Evolutionary conservation across 176 grass and related monocot genomes (phyloP).

Genomic region (Carex pumila): DNA sequence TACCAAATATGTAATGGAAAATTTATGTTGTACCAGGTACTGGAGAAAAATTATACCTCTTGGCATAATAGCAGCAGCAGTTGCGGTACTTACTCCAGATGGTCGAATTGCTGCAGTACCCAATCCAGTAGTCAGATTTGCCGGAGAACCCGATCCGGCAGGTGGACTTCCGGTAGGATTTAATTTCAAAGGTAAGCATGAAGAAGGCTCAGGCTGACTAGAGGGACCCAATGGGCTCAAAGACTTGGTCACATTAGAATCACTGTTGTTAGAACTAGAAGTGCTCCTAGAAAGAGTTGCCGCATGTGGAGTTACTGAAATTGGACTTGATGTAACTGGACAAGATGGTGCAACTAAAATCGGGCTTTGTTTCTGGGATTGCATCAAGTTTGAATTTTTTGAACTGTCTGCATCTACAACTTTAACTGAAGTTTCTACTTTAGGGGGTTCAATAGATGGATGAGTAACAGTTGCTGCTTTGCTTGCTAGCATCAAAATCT

Average conservation of each 20-base stretch:
- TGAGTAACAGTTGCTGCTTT: constrained; percentile 36
- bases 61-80: constrained; percentile 39
- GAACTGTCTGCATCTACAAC: constrained; percentile 24
- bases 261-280: constrained; percentile 47
- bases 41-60: constrained; percentile 52
- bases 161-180: neutral
- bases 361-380: constrained; percentile 15
- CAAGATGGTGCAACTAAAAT: constrained; percentile 23
- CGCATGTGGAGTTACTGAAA: constrained; percentile 32
- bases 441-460: constrained; percentile 15
- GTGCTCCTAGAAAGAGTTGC: constrained; percentile 31
- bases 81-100: constrained; percentile 20
- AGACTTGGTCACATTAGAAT: constrained; percentile 36
- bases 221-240: constrained; percentile 34
- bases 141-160: constrained; percentile 14
- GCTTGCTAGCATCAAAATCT: constrained; percentile 74
- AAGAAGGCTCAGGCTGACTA: constrained; percentile 26
- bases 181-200: neutral
- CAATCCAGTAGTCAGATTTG: constrained; percentile 50
- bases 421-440: constrained; percentile 38
- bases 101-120: neutral
- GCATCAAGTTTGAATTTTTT: constrained; percentile 27
- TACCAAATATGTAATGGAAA: neutral
- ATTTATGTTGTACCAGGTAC: neutral
- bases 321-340: constrained; percentile 39